Conservation (phyloP, 305 asterid species). For the Plantago coronopus region DNA sequence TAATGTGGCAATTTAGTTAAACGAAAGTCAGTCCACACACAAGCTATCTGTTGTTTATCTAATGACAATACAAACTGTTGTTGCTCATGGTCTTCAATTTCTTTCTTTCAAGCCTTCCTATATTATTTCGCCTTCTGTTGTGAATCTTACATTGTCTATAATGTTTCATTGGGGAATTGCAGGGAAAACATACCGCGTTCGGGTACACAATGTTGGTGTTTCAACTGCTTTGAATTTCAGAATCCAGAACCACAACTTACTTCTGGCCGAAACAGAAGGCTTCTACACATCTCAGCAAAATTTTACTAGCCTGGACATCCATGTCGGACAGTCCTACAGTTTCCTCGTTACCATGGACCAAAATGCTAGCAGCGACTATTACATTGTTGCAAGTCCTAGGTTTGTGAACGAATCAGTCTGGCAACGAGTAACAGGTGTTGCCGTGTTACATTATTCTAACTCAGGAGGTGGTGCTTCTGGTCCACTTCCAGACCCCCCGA, state of each 20-base stretch:
- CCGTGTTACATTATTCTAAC: constrained; percentile 77
- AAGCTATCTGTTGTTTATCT: not conserved
- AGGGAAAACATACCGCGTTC: constrained; percentile 85
- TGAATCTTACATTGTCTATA: constrained; percentile 1
- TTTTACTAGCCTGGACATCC: constrained; percentile 75
- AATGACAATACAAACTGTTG: not conserved
- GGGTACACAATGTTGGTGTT: constrained; percentile 88
- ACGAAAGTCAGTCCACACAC: not conserved
- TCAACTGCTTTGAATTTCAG: constrained; percentile 86
- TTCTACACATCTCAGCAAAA: constrained; percentile 82
- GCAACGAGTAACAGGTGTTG: constrained; percentile 94
- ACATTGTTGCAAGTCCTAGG: constrained; percentile 89
- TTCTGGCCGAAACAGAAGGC: constrained; percentile 91
- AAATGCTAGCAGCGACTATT: constrained; percentile 94
- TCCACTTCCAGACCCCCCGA: constrained; percentile 90
- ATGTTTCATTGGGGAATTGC: constrained; percentile 21
- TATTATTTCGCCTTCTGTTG: too few species aligned
- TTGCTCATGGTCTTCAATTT: not conserved
- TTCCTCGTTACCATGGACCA: constrained; percentile 86
- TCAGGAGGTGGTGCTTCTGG: constrained; percentile 70
- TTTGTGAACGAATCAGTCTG: constrained; percentile 78
- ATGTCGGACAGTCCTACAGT: constrained; percentile 86
- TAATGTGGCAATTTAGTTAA: not conserved
- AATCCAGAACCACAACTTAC: constrained; percentile 81
- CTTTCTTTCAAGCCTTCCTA: too few species aligned